These are phyloP conservation scores for Trichomonas tenax DNA, from an alignment of 208 protist species.

Conservation along the genomic window DNA sequence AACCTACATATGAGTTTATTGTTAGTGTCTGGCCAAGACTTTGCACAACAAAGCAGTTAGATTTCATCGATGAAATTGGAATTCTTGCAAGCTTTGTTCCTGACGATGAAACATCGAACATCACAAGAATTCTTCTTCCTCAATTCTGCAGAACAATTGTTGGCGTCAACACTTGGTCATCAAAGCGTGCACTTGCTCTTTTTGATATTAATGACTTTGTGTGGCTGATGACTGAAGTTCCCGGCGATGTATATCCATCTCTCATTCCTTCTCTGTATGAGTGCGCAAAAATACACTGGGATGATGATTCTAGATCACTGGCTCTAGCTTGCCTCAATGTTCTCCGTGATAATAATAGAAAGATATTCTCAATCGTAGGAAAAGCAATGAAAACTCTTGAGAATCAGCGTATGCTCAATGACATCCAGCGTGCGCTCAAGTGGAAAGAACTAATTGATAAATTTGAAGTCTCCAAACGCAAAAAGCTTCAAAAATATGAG, in stretches of 20 bases:
- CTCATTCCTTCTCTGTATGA: not conserved
- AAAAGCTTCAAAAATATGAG: not conserved
- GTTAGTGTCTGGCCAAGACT: not conserved
- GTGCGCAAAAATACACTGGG: not conserved
- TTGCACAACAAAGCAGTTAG: not conserved
- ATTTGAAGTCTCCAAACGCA: not conserved
- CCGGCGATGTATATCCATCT: not conserved
- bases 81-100: not conserved
- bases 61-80: not conserved
- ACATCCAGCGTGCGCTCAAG: not conserved
- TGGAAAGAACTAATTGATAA: not conserved
- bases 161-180: not conserved
- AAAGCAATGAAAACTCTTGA: not conserved
- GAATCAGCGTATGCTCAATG: not conserved
- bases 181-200: not conserved
- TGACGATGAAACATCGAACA: not conserved
- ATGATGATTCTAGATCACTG: not conserved
- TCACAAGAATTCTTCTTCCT: not conserved
- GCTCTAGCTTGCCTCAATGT: not conserved
- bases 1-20: not conserved
- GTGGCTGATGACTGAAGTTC: not conserved
- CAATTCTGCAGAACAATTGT: not conserved
- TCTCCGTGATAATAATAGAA: not conserved
- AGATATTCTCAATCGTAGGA: not conserved
- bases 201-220: conserved; percentile 15